Evolutionary conservation across 2,329 filamentous ascomycete species (phyloP).

Genomic region (Coniochaeta ligniaria): DNA sequence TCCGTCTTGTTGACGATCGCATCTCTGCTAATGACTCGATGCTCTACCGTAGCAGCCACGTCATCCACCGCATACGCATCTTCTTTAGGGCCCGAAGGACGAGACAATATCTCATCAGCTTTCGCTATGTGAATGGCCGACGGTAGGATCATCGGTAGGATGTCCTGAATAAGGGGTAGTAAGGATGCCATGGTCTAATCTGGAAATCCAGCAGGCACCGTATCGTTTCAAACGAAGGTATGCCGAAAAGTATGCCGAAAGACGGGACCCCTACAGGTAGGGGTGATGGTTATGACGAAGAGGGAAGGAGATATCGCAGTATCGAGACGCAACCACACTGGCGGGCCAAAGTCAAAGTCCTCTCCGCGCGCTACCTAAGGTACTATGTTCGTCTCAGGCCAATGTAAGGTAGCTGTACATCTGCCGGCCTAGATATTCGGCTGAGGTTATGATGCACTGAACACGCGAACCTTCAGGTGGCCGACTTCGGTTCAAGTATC

Average conservation of each 20-base stretch:
- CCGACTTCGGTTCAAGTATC: too few species aligned
- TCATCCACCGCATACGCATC: slow-evolving; percentile 20
- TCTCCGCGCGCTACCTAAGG: not conserved
- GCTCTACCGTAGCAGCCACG: slow-evolving; percentile 5
- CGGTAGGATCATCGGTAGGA: slow-evolving; percentile 53
- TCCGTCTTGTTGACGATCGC: slow-evolving; percentile 60
- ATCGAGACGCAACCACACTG: not conserved
- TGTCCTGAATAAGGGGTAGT: slow-evolving; percentile 47
- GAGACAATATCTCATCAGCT: slow-evolving; percentile 33
- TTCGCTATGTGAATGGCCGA: slow-evolving; percentile 49
- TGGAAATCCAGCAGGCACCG: not conserved
- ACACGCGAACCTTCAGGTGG: too few species aligned
- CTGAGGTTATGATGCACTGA: too few species aligned
- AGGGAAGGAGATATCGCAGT: slow-evolving; percentile 9
- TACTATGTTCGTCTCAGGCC: not conserved
- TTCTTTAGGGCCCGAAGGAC: slow-evolving; percentile 19
- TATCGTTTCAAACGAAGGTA: not conserved
- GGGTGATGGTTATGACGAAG: slow-evolving; percentile 6
- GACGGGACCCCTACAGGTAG: not conserved
- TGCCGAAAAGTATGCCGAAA: not conserved
- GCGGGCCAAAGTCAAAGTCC: not conserved
- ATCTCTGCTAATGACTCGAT: slow-evolving; percentile 29
- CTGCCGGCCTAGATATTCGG: not conserved
- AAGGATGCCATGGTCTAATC: slow-evolving; percentile 39
- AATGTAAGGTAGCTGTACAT: not conserved